A percentile compares a stretch with the other conserved stretches of the same genome.
Conservation (phyloP, 1,139 yeast species). For the Yamadazyma epiphylla region DNA sequence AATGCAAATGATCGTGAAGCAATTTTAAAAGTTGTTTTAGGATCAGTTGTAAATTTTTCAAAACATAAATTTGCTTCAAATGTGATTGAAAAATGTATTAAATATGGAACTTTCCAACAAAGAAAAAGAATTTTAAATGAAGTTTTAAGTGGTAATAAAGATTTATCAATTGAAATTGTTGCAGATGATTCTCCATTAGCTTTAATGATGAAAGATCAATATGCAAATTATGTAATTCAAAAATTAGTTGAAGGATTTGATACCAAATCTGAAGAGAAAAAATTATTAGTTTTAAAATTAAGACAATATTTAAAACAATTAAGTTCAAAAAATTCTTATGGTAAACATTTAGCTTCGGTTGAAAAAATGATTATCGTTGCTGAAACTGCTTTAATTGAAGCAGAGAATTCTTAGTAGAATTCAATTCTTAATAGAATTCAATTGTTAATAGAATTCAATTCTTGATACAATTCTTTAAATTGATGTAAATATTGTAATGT, state of each 20-base stretch:
- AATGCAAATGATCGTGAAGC: conserved; percentile 42
- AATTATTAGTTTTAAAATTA: conserved; percentile 55
- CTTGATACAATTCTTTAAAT: no score
- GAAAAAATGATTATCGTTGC: conserved; percentile 68
- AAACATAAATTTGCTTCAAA: conserved; percentile 97
- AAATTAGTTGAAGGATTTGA: conserved; percentile 77
- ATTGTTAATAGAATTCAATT: conserved; percentile 4
- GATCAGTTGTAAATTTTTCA: conserved; percentile 74
- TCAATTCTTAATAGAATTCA: conserved; percentile 3
- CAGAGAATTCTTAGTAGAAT: conserved; percentile 18
- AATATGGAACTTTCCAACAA: conserved; percentile 64
- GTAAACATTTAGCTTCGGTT: conserved; percentile 84
- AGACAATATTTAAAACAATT: conserved; percentile 60
- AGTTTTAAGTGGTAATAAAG: conserved; percentile 52
- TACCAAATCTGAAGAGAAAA: conserved; percentile 65
- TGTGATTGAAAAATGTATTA: conserved; percentile 91
- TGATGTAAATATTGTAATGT: conserved; percentile 2
- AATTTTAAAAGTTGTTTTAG: conserved; percentile 39
- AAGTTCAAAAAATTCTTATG: conserved; percentile 53
- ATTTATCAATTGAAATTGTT: conserved; percentile 36
- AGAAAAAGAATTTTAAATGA: conserved; percentile 59
- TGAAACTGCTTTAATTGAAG: conserved; percentile 45
- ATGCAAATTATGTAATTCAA: conserved; percentile 95
- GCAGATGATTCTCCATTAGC: conserved; percentile 65
- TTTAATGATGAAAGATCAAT: conserved; percentile 95